Base-by-base conservation (phyloP, 768 basidiomycete species). In the Sarcodon sp. region DNA sequence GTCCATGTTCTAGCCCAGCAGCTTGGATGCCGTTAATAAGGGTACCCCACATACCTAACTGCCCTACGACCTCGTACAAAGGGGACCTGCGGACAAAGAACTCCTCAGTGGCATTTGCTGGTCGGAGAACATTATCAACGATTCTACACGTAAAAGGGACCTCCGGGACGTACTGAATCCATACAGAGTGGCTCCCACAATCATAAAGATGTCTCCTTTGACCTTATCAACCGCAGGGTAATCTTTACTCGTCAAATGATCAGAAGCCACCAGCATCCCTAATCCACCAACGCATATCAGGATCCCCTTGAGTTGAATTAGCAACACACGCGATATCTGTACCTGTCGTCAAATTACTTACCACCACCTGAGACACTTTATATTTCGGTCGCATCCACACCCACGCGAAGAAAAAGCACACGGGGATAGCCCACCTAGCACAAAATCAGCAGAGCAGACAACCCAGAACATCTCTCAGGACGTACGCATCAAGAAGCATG, bases 401-500 rank as follows among this genome's bases (percentile, higher is more conserved):
- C 77, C 80, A 92, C 32, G 80, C 80, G 64, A 91, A 79, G 64
- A 86, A 73, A 60, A 91, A 67, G 62, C 89, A 91, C 10, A 86
- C 76, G 21, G 89, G 89, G 56, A 89, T 92, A 1, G 89, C 89
- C 88, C 87, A 90, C 47, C 83, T 86, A 44, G 33, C 44, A 7
- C 50, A 54, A 27, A 33, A 37, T 27, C 1, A 32, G 57, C 18
- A 53, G 36, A 33, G 31, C 35, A 6, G 44, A 16, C 18, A 38
- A 13, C 33, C 36, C 15, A n/a, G 37, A 21, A 15, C 9, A 48
- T 8, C 36, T 13, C 10, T 34, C 10, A 27, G 33, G 34, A 57
- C 79, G 51, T 60, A 87, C 77, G 88, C 87, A 57, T 91, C 87
- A 43, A 92, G 79, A n/a, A 92, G 75, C 86, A 90, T 90, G 63